Evolutionary conservation across 306 rosid species (phyloP).

Genomic region (Quercus engelmannii): DNA sequence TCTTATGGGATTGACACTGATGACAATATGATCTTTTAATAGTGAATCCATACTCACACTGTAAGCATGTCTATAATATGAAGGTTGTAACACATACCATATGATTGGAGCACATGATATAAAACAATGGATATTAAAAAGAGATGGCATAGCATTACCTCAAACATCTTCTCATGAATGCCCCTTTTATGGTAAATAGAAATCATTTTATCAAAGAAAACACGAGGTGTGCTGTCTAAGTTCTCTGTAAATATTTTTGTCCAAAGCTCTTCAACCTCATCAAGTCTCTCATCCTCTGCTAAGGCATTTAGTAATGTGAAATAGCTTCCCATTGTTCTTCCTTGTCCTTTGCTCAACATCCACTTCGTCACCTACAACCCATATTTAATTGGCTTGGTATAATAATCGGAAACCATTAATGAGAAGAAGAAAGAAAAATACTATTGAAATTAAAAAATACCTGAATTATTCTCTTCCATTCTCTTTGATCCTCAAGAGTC

Average conservation of each 20-base stretch:
- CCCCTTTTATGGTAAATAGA: slow-evolving; percentile 59
- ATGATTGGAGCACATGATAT: neutral
- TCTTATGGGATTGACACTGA: neutral
- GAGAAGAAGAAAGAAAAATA: neutral
- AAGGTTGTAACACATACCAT: neutral
- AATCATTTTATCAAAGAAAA: slow-evolving; percentile 77
- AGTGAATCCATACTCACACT: neutral
- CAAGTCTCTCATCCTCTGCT: slow-evolving; percentile 82
- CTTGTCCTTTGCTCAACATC: slow-evolving; percentile 99
- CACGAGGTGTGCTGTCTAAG: slow-evolving; percentile 82
- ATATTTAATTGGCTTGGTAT: slow-evolving; percentile 5
- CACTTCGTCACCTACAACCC: slow-evolving; percentile 75
- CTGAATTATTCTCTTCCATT: slow-evolving; percentile 94
- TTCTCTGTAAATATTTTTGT: slow-evolving; percentile 62
- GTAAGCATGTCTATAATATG: neutral
- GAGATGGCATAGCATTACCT: slow-evolving; percentile 47
- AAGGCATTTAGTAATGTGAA: slow-evolving; percentile 74
- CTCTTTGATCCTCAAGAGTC: slow-evolving; percentile 69
- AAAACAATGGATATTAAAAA: neutral
- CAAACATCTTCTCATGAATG: slow-evolving; percentile 79
- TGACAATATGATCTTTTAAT: neutral
- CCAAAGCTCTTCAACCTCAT: slow-evolving; percentile 98
- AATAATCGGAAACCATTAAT: neutral
- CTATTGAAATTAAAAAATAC: slow-evolving; percentile 25
- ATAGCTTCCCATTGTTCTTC: slow-evolving; percentile 97